A percentile compares a stretch with the other conserved stretches of the same genome.
phyloP scores from a whole-genome alignment of 306 rosid genomes.

The Vigna trinervia region DNA sequence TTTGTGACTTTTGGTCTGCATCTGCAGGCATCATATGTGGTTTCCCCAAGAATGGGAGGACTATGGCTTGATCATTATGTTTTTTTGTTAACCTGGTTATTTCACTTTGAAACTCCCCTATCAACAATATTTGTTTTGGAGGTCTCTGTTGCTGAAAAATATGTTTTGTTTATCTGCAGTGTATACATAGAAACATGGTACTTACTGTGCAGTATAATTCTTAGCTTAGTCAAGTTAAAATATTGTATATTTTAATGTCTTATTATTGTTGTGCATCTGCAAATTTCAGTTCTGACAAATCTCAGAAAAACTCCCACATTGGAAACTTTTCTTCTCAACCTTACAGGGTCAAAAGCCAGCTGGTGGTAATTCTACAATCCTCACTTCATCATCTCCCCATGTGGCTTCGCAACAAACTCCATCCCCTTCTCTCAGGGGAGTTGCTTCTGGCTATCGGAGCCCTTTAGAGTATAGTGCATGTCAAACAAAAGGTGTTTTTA shows the following conservation, averaged over 20 bases:
- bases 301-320: slow-evolving; percentile 55
- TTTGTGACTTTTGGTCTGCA: slow-evolving; percentile 26
- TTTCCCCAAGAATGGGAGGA: slow-evolving; percentile 8
- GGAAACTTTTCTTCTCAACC: slow-evolving; percentile 58
- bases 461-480: slow-evolving; percentile 66
- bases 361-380: slow-evolving; percentile 63
- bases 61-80: slow-evolving; percentile 26
- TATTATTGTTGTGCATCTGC: slow-evolving; percentile 39
- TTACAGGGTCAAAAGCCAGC: slow-evolving; percentile 73
- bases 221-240: slow-evolving; percentile 37
- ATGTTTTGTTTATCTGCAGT: slow-evolving; percentile 3
- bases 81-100: neutral
- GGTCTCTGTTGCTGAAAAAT: slow-evolving; percentile 23
- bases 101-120: neutral
- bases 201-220: slow-evolving; percentile 13
- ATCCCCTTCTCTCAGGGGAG: slow-evolving; percentile 68
- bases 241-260: slow-evolving; percentile 33
- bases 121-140: slow-evolving; percentile 35
- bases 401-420: slow-evolving; percentile 70
- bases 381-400: slow-evolving; percentile 69
- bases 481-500: slow-evolving; percentile 65
- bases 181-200: slow-evolving; percentile 5
- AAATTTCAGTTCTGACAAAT: slow-evolving; percentile 51
- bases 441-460: slow-evolving; percentile 61
- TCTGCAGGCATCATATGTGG: slow-evolving; percentile 10